phyloP scores from a whole-genome alignment of 73 alveolate species.

The Loxodes magnus region DNA sequence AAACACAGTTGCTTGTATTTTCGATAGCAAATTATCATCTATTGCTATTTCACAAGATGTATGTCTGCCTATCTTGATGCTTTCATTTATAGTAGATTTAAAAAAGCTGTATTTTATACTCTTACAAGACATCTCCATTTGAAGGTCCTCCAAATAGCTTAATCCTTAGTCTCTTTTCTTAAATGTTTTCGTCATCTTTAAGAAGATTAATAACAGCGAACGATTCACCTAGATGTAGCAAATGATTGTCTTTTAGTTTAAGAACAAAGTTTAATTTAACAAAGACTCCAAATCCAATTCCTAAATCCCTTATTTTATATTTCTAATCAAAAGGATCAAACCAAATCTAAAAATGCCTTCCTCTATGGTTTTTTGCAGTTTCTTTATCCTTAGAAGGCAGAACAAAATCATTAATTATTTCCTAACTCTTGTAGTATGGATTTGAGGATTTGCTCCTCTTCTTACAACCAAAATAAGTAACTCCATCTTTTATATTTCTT shows the following conservation, averaged over 20 bases:
- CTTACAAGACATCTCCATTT: conserved; percentile 27
- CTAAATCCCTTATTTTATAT: conserved; percentile 59
- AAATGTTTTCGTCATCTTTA: neutral
- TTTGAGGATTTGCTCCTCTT: conserved; percentile 3
- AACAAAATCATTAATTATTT: conserved; percentile 48
- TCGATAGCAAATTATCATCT: conserved; percentile 66
- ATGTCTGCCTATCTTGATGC: conserved; percentile 46
- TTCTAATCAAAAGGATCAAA: conserved; percentile 24
- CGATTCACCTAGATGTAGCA: conserved; percentile 78
- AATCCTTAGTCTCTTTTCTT: conserved; percentile 16
- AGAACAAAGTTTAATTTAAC: conserved; percentile 47
- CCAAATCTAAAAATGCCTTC: conserved; percentile 42
- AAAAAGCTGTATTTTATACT: neutral
- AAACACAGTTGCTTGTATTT: conserved; percentile 54
- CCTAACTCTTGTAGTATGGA: conserved; percentile 20
- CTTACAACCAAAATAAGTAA: conserved; percentile 60
- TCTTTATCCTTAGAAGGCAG: conserved; percentile 33
- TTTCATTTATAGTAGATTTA: neutral
- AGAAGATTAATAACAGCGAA: conserved; percentile 49
- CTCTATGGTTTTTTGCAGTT: conserved; percentile 32
- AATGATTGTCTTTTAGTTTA: conserved; percentile 60
- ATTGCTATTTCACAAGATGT: conserved; percentile 53
- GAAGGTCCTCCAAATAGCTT: conserved; percentile 41
- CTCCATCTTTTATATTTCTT: conserved; percentile 51
- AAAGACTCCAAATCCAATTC: conserved; percentile 84